These are phyloP conservation scores for Fomitopsis serialis DNA, from an alignment of 768 basidiomycete genomes.

Conservation along the genomic window DNA sequence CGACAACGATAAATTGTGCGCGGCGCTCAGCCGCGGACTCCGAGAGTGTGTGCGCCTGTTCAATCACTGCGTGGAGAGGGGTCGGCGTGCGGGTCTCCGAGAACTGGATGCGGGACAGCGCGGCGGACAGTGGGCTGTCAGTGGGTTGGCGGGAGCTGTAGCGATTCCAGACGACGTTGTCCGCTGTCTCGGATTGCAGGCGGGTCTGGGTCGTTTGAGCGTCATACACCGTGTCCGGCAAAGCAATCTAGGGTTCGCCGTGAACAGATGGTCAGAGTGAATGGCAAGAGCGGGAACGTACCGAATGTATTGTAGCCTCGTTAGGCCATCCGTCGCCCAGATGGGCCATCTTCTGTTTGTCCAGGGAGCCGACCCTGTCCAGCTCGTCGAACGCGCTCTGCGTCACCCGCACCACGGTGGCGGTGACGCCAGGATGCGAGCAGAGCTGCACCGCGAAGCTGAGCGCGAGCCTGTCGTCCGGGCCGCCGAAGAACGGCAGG, in stretches of 20 bases:
- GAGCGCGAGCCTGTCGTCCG: constrained; percentile 85
- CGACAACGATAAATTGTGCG: constrained; percentile 52
- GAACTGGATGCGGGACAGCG: constrained; percentile 61
- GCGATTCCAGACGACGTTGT: constrained; percentile 68
- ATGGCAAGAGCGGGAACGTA: no score
- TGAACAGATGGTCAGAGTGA: no score
- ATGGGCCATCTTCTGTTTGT: constrained; percentile 25
- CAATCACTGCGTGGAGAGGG: constrained; percentile 53
- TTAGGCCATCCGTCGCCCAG: constrained; percentile 19
- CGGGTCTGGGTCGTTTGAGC: constrained; percentile 50
- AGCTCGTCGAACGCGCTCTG: constrained; percentile 35
- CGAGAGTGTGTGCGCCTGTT: constrained; percentile 31
- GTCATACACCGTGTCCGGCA: constrained; percentile 71
- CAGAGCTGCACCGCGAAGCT: constrained; percentile 84
- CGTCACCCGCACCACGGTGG: constrained; percentile 66
- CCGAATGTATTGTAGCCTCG: constrained; percentile 41
- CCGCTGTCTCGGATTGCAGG: constrained; percentile 80
- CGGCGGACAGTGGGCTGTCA: constrained; percentile 18
- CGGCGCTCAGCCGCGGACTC: constrained; percentile 12
- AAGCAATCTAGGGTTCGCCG: constrained; percentile 26
- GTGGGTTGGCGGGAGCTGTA: constrained; percentile 37
- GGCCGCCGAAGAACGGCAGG: constrained; percentile 90
- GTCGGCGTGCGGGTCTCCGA: constrained; percentile 44
- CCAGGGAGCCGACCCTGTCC: constrained; percentile 6
- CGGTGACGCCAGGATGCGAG: constrained; percentile 56